These are phyloP conservation scores for Scedosporium minutisporum DNA, from an alignment of 2,329 filamentous ascomycete species.

Conservation along the genomic window DNA sequence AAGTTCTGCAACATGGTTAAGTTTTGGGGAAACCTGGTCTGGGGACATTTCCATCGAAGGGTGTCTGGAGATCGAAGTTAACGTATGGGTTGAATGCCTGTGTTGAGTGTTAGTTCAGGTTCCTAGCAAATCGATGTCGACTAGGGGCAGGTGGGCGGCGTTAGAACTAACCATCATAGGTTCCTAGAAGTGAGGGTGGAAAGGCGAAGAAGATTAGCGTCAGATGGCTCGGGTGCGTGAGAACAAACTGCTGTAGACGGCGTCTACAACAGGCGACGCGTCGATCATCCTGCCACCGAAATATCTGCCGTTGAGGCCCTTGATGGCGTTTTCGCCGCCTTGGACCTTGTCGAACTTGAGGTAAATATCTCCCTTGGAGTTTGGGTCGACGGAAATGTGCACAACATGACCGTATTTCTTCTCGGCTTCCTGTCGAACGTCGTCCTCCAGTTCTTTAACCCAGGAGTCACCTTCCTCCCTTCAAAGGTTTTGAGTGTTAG, in stretches of 20 bases:
- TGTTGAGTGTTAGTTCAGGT: neutral
- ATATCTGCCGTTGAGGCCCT: slow-evolving; percentile 91
- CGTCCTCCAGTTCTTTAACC: slow-evolving; percentile 89
- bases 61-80: too few species aligned
- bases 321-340: slow-evolving; percentile 94
- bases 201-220: slow-evolving; percentile 46
- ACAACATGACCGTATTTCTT: slow-evolving; percentile 94
- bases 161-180: slow-evolving; percentile 4
- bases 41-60: too few species aligned
- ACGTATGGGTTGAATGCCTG: neutral
- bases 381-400: slow-evolving; percentile 89
- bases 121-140: neutral
- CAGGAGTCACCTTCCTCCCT: slow-evolving; percentile 81
- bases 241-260: slow-evolving; percentile 96
- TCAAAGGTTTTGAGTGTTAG: slow-evolving; percentile 21
- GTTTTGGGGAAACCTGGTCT: too few species aligned
- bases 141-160: neutral
- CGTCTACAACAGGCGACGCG: slow-evolving; percentile 92
- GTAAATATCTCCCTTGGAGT: slow-evolving; percentile 92
- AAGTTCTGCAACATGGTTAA: too few species aligned
- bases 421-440: slow-evolving; percentile 87
- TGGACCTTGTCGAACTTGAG: slow-evolving; percentile 95
- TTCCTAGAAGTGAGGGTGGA: slow-evolving; percentile 38
- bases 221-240: slow-evolving; percentile 75
- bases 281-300: slow-evolving; percentile 91